Evolutionary conservation across 352 stramenopile genomes (phyloP), one percentile per base, ranked within the genome.

Genomic region (Hyaloperonospora brassicae): DNA sequence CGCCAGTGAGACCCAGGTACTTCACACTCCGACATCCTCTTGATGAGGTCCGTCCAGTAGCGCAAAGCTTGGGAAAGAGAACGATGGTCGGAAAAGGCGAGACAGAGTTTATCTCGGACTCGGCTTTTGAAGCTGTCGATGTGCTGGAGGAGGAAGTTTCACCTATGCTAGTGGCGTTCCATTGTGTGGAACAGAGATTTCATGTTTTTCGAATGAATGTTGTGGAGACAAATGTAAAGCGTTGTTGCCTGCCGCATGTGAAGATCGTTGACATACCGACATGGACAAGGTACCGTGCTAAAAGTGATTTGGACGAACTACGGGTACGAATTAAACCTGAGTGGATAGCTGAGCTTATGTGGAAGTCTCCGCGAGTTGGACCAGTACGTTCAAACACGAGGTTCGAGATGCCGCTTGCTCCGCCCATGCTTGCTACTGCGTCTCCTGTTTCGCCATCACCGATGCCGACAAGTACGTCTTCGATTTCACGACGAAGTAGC

Each of bases 11-110:
- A 27, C 79, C 82, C 8, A 65, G 74, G 11, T 86, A 84, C 50
- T 93, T 93, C 55, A 88, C 79, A 25, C 67, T 93, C 2, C 48
- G 68, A 30, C 76, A 87, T 46, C 82, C 82, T 24, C 69, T 93
- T 17, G 78, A 89, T 34, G 82, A 93, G 49, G 72, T 90, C 31
- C 87, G 86, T 50, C 82, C 82, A 2, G 62, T 89, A 21, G 74
- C 76, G 0, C 73, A 50, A n/a, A 50, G 21, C 13, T 36, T 21
- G 11, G 24, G 34, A 30, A 34, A 34, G 17, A 39, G 17, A 41
- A 50, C 12, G 14, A 22, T 49, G 21, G 13, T 22, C 13, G 23
- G 22, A 21, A 60, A 46, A 23, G 38, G 21, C 21, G 51, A 53
- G 10, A 44, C 58, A 4, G 47, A 25, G 1, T 85, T 85, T 45